Conservation (phyloP, 73 alveolate genomes). For the Uronychia setigera region DNA sequence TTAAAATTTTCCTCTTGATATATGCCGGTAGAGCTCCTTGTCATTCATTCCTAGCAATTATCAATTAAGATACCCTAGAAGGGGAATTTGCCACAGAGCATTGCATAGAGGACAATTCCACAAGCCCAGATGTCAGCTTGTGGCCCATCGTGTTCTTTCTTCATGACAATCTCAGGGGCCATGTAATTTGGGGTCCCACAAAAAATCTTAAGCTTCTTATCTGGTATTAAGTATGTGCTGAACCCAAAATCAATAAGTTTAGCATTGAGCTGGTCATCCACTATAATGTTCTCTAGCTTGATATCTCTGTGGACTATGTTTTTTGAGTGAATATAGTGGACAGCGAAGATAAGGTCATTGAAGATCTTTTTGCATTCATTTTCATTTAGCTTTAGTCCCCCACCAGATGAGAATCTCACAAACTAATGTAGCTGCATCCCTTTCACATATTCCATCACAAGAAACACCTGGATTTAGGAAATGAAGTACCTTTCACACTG, state of each 20-base stretch:
- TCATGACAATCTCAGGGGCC: constrained; percentile 91
- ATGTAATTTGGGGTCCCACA: constrained; percentile 96
- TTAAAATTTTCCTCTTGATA: not conserved
- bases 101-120: constrained; percentile 48
- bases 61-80: not conserved
- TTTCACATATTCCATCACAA: constrained; percentile 20
- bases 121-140: constrained; percentile 43
- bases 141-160: constrained; percentile 47
- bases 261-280: constrained; percentile 52
- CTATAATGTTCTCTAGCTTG: constrained; percentile 71
- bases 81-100: constrained; percentile 34
- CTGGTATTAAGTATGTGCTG: not conserved
- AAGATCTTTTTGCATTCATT: constrained; percentile 15
- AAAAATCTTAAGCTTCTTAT: constrained; percentile 67
- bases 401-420: not conserved
- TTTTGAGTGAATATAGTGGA: constrained; percentile 54
- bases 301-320: constrained; percentile 74
- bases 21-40: not conserved
- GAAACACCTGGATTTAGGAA: not conserved
- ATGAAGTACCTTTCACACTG: constrained; percentile 1
- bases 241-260: constrained; percentile 78
- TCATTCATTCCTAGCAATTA: not conserved
- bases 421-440: constrained; percentile 17
- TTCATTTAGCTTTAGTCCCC: not conserved
- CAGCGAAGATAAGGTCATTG: constrained; percentile 31